phyloP scores from a whole-genome alignment of 2,329 filamentous ascomycete genomes.

The Aureobasidium sp. region DNA sequence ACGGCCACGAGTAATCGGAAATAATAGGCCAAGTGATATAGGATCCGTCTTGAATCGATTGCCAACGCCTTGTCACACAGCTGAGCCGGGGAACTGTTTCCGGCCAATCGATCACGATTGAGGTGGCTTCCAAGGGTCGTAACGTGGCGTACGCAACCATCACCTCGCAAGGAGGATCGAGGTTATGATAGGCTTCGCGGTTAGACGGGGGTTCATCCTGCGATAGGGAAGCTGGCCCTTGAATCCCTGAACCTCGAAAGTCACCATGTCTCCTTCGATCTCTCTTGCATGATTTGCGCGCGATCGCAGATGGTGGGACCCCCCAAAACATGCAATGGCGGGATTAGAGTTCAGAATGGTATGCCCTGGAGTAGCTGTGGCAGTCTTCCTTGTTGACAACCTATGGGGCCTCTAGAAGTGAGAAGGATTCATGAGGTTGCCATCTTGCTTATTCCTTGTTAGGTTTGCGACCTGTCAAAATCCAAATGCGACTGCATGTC shows the following conservation, averaged over 20 bases:
- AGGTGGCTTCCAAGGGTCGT: no score
- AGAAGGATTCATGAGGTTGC: neutral
- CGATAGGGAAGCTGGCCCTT: neutral
- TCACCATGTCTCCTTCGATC: no score
- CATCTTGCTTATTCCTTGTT: neutral
- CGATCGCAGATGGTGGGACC: neutral
- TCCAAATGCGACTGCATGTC: neutral
- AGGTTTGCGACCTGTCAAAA: neutral
- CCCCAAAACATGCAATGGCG: neutral
- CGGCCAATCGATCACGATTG: neutral
- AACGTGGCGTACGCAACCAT: neutral
- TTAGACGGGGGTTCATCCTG: neutral
- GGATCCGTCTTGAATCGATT: neutral
- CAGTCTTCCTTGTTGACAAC: neutral
- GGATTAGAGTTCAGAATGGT: neutral
- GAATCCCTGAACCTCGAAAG: neutral
- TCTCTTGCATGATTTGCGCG: neutral
- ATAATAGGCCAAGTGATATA: neutral
- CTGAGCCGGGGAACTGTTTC: neutral
- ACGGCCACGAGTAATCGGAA: neutral
- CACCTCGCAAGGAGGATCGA: neutral
- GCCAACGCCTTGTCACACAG: neutral
- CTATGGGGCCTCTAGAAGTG: neutral
- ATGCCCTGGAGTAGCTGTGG: neutral
- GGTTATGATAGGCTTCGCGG: neutral